phyloP scores from a whole-genome alignment of 345 rosid species.

The Citrus trifoliata region DNA sequence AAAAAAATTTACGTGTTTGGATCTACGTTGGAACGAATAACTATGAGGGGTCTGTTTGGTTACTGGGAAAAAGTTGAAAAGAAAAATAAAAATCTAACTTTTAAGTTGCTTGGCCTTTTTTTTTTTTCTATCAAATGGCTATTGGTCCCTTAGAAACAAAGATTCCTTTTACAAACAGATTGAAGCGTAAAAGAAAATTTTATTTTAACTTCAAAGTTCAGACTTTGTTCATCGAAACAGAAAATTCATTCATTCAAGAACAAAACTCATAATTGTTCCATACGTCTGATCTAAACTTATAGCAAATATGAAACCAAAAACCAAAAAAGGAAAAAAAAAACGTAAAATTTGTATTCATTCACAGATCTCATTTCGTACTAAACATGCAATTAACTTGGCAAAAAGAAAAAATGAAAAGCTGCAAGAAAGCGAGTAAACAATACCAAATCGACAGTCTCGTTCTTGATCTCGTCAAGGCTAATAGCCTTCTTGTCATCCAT shows the following conservation, averaged over 20 bases:
- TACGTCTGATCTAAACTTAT: background rate
- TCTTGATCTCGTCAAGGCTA: conserved; percentile 63
- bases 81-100: background rate
- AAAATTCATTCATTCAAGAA: background rate
- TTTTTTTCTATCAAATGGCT: background rate
- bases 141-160: background rate
- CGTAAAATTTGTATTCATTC: background rate
- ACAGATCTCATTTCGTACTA: background rate
- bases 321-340: background rate
- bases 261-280: background rate
- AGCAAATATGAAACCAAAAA: background rate
- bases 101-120: background rate
- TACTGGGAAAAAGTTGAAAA: background rate
- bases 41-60: conserved; percentile 1
- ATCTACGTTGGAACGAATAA: background rate
- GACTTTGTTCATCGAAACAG: background rate
- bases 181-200: no score
- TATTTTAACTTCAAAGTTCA: background rate
- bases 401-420: background rate
- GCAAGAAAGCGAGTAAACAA: background rate
- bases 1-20: background rate
- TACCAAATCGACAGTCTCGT: conserved; percentile 82
- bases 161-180: background rate
- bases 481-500: conserved; percentile 27
- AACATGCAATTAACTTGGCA: background rate